These are phyloP conservation scores for Citrus australasica DNA, from an alignment of 345 rosid species.

Conservation along the genomic window DNA sequence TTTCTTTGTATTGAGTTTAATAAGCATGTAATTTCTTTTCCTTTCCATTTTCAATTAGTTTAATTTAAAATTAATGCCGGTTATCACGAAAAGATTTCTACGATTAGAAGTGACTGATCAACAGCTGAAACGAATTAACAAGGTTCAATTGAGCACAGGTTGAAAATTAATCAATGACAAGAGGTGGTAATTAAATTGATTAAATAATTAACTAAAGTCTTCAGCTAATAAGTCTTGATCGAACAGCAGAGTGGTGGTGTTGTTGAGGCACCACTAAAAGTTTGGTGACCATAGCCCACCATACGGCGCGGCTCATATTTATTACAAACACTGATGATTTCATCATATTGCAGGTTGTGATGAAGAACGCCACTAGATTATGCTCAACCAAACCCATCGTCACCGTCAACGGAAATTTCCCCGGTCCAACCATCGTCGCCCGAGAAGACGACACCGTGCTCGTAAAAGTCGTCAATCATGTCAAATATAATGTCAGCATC, in stretches of 20 bases:
- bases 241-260: neutral
- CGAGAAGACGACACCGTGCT: constrained; percentile 63
- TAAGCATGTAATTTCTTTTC: neutral
- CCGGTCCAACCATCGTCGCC: constrained; percentile 54
- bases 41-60: neutral
- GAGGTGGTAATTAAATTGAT: too few relatives aligned
- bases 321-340: neutral
- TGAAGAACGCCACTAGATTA: constrained; percentile 51
- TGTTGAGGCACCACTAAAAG: neutral
- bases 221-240: neutral
- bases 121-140: neutral
- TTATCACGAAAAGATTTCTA: neutral
- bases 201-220: too few relatives aligned
- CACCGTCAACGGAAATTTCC: constrained; percentile 65
- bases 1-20: neutral
- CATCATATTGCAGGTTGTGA: constrained; percentile 45
- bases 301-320: neutral
- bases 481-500: constrained; percentile 51
- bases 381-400: constrained; percentile 82
- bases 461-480: constrained; percentile 64
- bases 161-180: neutral
- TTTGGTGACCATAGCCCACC: neutral
- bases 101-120: neutral
- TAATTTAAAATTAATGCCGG: neutral
- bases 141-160: neutral